phyloP scores from a whole-genome alignment of 768 basidiomycete genomes.

The Boletellus ananiceps region DNA sequence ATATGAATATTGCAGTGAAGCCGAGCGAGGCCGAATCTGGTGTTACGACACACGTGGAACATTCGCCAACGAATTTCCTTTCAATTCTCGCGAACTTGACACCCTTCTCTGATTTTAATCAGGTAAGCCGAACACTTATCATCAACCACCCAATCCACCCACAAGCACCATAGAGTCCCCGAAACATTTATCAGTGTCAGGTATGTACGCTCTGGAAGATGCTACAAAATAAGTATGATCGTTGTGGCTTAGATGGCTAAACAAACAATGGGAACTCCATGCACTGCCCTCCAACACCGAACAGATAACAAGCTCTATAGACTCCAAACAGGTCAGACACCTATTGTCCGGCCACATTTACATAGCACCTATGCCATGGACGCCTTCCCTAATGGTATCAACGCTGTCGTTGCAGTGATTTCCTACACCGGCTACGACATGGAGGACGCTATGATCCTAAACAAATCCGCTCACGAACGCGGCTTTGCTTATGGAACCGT shows the following conservation, averaged over 20 bases:
- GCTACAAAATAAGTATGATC: slow-evolving; percentile 4
- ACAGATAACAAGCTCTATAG: slow-evolving; percentile 99
- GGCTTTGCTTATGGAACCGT: slow-evolving; percentile 96
- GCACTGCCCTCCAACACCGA: slow-evolving; percentile 83
- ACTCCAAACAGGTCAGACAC: slow-evolving; percentile 91
- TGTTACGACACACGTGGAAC: slow-evolving; percentile 88
- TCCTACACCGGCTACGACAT: slow-evolving; percentile 99
- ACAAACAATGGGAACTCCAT: slow-evolving; percentile 99
- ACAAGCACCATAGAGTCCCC: slow-evolving; percentile 55
- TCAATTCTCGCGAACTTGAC: slow-evolving; percentile 97
- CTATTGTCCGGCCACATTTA: slow-evolving; percentile 85
- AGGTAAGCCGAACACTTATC: slow-evolving; percentile 46
- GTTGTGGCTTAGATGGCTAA: slow-evolving; percentile 84
- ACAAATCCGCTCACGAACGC: slow-evolving; percentile 97
- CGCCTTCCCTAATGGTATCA: slow-evolving; percentile 95
- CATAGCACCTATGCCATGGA: slow-evolving; percentile 98
- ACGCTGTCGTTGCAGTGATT: slow-evolving; percentile 98
- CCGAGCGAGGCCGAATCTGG: slow-evolving; percentile 76
- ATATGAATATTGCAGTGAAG: slow-evolving; percentile 95
- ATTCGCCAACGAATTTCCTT: slow-evolving; percentile 90
- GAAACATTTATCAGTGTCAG: slow-evolving; percentile 93
- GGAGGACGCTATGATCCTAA: slow-evolving; percentile 99
- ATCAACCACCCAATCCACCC: background rate
- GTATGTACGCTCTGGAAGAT: slow-evolving; percentile 33
- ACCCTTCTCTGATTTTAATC: slow-evolving; percentile 99